Percentiles rank a stretch among this genome's conserved stretches.
Evolutionary conservation across 2,329 filamentous ascomycete genomes (phyloP).

Genomic region (Neodidymelliopsis sp.): DNA sequence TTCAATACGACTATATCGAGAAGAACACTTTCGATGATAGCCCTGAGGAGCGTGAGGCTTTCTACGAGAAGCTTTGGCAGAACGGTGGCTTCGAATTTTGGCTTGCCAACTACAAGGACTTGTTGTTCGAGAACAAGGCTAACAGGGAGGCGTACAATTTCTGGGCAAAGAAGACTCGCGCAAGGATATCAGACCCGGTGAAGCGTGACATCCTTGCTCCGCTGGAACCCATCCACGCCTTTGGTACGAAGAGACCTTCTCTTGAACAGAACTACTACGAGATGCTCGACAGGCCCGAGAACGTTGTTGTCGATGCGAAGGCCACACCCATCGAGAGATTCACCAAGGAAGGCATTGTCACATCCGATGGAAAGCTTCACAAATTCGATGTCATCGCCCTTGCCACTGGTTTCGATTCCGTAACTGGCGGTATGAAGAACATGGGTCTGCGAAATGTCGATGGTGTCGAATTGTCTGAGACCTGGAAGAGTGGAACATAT

Average conservation of each 20-base stretch:
- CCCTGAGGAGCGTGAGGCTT: slow-evolving; percentile 53
- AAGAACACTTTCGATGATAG: slow-evolving; percentile 61
- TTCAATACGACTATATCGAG: slow-evolving; percentile 64
- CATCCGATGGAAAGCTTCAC: slow-evolving; percentile 49
- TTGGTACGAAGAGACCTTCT: slow-evolving; percentile 57
- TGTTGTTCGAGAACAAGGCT: slow-evolving; percentile 51
- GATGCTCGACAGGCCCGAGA: slow-evolving; percentile 53
- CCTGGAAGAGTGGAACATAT: slow-evolving; percentile 53
- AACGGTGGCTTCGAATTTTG: slow-evolving; percentile 53
- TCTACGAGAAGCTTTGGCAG: slow-evolving; percentile 53
- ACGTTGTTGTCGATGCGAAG: slow-evolving; percentile 54
- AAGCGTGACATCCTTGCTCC: slow-evolving; percentile 59
- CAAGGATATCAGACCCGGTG: slow-evolving; percentile 52
- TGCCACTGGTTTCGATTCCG: slow-evolving; percentile 57
- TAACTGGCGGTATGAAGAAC: slow-evolving; percentile 53
- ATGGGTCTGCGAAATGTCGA: slow-evolving; percentile 50
- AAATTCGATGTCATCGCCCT: slow-evolving; percentile 56
- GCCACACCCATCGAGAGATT: slow-evolving; percentile 51
- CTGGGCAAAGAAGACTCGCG: slow-evolving; percentile 55
- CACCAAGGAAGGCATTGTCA: slow-evolving; percentile 50
- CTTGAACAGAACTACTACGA: slow-evolving; percentile 59
- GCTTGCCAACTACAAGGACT: slow-evolving; percentile 53
- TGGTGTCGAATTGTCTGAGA: slow-evolving; percentile 47
- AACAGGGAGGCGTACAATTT: slow-evolving; percentile 57
- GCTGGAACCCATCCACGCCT: slow-evolving; percentile 53